Conservation (phyloP, 2,329 filamentous ascomycete species). For the Cladosporium sp. region DNA sequence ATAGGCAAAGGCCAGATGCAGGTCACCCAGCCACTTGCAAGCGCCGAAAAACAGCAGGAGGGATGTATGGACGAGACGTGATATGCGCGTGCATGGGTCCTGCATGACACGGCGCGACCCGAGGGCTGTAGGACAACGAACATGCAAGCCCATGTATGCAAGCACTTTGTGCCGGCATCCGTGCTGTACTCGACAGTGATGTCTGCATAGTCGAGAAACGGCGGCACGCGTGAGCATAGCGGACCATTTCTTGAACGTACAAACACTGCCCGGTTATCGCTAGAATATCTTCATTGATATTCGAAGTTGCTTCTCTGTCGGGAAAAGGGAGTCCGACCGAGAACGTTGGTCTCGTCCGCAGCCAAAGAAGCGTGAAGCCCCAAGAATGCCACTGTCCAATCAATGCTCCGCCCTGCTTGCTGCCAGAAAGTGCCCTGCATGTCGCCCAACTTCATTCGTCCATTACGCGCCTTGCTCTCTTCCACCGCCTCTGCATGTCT, state of each 20-base stretch:
- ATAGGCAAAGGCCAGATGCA: slow-evolving; percentile 1
- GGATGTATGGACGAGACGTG: slow-evolving; percentile 5
- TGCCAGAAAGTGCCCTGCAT: neutral
- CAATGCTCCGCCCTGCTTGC: neutral
- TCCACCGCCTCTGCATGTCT: slow-evolving; percentile 11
- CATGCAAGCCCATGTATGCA: too few relatives aligned
- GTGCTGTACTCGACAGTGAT: neutral
- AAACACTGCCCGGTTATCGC: too few relatives aligned
- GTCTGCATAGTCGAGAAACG: neutral
- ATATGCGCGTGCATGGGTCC: slow-evolving; percentile 9
- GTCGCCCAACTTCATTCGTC: slow-evolving; percentile 9
- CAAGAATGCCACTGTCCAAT: neutral
- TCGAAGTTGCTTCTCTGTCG: neutral
- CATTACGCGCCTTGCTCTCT: slow-evolving; percentile 3
- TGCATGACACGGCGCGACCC: slow-evolving; percentile 1
- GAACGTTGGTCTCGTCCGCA: neutral
- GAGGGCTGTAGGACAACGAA: neutral
- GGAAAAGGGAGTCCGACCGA: neutral
- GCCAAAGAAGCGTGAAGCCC: neutral
- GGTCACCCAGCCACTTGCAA: slow-evolving; percentile 9
- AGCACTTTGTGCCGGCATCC: too few relatives aligned
- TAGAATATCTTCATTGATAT: too few relatives aligned
- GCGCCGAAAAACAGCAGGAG: neutral
- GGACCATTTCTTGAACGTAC: too few relatives aligned
- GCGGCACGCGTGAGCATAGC: too few relatives aligned